Percentiles rank a stretch among this genome's conserved stretches.
Conservation (phyloP, 164 flowering plant genomes). For the Vitis amurensis region DNA sequence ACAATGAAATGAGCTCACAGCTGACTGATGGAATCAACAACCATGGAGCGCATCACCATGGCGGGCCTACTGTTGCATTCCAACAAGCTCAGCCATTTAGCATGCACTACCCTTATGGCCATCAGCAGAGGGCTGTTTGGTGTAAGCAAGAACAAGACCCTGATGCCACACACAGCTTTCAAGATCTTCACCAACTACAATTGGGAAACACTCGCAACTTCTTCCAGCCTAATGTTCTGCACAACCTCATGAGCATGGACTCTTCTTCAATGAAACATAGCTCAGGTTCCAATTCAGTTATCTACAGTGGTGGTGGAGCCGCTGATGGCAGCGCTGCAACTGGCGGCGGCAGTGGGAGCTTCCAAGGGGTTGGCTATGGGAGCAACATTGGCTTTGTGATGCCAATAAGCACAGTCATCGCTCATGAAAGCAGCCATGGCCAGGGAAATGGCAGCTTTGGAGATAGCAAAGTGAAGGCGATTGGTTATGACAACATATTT, state of each 20-base stretch:
- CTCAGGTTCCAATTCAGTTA: slow-evolving; percentile 46
- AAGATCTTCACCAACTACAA: slow-evolving; percentile 41
- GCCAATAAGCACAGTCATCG: slow-evolving; percentile 35
- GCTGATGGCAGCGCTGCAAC: slow-evolving; percentile 21
- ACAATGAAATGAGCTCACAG: slow-evolving; percentile 28
- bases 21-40: slow-evolving; percentile 37
- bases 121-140: slow-evolving; percentile 51
- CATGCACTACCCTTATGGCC: slow-evolving; percentile 49
- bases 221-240: slow-evolving; percentile 51
- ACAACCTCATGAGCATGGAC: slow-evolving; percentile 60
- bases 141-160: slow-evolving; percentile 69
- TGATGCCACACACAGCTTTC: slow-evolving; percentile 17
- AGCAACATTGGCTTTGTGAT: slow-evolving; percentile 4
- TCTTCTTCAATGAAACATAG: slow-evolving; percentile 62
- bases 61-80: slow-evolving; percentile 63
- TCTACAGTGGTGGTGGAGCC: slow-evolving; percentile 28
- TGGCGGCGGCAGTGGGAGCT: slow-evolving; percentile 14
- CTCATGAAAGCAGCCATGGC: slow-evolving; percentile 28
- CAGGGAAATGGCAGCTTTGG: slow-evolving; percentile 30
- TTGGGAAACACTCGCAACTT: slow-evolving; percentile 61
- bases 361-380: slow-evolving; percentile 7
- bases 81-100: slow-evolving; percentile 46
- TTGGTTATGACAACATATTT: slow-evolving; percentile 35
- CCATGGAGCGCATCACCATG: slow-evolving; percentile 20
- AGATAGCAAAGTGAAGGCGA: slow-evolving; percentile 34